These are phyloP conservation scores for Cyathus striatus DNA, from an alignment of 768 basidiomycete genomes.

Conservation along the genomic window DNA sequence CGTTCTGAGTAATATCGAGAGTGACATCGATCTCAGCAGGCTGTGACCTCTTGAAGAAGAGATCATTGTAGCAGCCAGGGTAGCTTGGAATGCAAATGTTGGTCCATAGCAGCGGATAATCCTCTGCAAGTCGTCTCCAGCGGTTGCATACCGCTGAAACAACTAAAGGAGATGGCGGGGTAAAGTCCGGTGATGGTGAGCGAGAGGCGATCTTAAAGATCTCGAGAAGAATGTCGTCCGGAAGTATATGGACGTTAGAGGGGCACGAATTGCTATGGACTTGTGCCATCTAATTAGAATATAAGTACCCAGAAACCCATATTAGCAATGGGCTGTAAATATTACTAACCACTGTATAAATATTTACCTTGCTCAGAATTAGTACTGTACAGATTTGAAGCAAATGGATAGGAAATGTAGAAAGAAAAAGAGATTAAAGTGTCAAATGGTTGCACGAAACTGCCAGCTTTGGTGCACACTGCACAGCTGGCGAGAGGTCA, in stretches of 20 bases:
- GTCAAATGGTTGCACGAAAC: too few species aligned
- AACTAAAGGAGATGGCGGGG: constrained; percentile 6
- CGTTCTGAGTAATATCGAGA: constrained; percentile 1
- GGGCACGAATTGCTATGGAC: too few species aligned
- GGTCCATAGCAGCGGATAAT: constrained; percentile 23
- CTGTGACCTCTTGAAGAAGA: constrained; percentile 22
- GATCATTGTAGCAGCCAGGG: constrained; percentile 4
- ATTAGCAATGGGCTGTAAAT: too few species aligned
- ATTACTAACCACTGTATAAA: too few species aligned
- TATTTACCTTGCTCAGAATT: too few species aligned
- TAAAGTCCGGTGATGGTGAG: neutral
- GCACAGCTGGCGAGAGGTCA: too few species aligned
- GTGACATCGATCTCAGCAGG: constrained; percentile 14
- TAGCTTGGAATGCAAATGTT: constrained; percentile 11
- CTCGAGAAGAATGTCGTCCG: neutral
- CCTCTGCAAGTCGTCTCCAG: constrained; percentile 19
- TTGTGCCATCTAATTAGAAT: too few species aligned
- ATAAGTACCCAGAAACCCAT: too few species aligned
- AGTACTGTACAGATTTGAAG: too few species aligned
- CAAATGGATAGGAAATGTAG: too few species aligned
- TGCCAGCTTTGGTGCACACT: too few species aligned
- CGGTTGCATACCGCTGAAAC: constrained; percentile 20
- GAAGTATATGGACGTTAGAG: neutral
- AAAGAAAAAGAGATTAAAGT: too few species aligned
- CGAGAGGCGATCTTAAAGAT: neutral